Evolutionary conservation across 352 stramenopile genomes (phyloP).

Genomic region (Phytophthora palmivora): DNA sequence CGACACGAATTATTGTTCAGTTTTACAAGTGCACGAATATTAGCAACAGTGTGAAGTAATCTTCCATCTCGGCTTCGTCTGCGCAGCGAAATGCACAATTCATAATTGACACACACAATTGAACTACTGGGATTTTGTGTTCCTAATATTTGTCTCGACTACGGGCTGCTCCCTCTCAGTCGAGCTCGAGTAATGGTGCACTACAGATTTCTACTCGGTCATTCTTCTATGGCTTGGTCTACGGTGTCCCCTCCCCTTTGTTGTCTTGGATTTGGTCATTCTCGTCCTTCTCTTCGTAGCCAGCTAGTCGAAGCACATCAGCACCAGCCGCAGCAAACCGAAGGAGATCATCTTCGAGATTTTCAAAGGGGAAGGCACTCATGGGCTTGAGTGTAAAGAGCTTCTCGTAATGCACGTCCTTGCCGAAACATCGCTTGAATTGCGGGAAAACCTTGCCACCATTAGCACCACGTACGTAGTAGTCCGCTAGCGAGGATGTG

Average conservation of each 20-base stretch:
- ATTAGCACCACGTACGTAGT: conserved; percentile 70
- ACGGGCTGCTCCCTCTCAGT: neutral
- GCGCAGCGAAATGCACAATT: neutral
- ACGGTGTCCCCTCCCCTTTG: conserved; percentile 2
- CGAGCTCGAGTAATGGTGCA: conserved; percentile 16
- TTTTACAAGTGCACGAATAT: conserved; percentile 25
- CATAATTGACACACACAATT: no score
- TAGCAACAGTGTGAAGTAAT: conserved; percentile 3
- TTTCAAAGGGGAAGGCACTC: conserved; percentile 68
- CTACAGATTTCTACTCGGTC: conserved; percentile 25
- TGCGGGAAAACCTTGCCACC: conserved; percentile 72
- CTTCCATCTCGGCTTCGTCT: neutral
- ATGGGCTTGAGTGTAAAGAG: conserved; percentile 73
- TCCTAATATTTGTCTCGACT: conserved; percentile 35
- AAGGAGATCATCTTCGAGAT: conserved; percentile 60
- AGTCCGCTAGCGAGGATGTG: conserved; percentile 42
- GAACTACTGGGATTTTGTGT: neutral
- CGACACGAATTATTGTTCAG: conserved; percentile 28
- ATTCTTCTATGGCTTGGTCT: conserved; percentile 24
- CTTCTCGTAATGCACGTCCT: conserved; percentile 74
- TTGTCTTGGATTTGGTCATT: conserved; percentile 19
- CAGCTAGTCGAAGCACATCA: conserved; percentile 34
- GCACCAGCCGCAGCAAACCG: conserved; percentile 53
- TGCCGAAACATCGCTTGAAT: conserved; percentile 76
- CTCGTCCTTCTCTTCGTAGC: conserved; percentile 30